Conservation (phyloP, 768 basidiomycete genomes). For the Fomitopsis serialis region DNA sequence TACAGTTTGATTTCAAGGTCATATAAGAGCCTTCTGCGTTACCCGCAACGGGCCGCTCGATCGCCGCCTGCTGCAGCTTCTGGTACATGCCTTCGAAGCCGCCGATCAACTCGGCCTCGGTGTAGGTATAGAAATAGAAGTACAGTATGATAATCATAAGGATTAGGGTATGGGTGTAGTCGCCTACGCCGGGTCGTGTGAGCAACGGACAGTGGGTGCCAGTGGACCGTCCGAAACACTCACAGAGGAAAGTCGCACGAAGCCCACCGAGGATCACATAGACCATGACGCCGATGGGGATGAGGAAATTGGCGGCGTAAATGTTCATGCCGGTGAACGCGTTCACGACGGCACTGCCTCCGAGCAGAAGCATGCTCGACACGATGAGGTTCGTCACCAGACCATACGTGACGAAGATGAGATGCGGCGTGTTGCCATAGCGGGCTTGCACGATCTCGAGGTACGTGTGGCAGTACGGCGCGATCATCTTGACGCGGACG, state of each 20-base stretch:
- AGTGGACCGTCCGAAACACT: conserved; percentile 7
- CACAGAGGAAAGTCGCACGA: conserved; percentile 28
- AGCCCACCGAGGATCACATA: conserved; percentile 33
- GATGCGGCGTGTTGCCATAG: conserved; percentile 24
- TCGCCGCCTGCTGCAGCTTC: conserved; percentile 36
- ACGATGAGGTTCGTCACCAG: conserved; percentile 27
- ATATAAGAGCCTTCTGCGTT: conserved; percentile 43
- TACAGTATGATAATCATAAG: conserved; percentile 30
- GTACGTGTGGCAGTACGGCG: conserved; percentile 30
- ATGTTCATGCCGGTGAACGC: conserved; percentile 36
- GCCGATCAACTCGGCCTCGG: conserved; percentile 28
- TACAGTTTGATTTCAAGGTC: conserved; percentile 38
- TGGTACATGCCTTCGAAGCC: conserved; percentile 35
- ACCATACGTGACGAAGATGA: conserved; percentile 22
- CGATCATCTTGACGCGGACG: conserved; percentile 28
- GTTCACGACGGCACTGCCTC: conserved; percentile 33
- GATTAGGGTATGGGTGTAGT: conserved; percentile 30
- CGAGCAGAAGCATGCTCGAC: conserved; percentile 30
- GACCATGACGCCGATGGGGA: conserved; percentile 34
- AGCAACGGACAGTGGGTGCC: neutral
- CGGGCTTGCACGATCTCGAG: conserved; percentile 30
- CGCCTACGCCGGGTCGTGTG: conserved; percentile 11
- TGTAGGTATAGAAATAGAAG: conserved; percentile 24
- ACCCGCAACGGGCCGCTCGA: conserved; percentile 35
- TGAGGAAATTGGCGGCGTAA: conserved; percentile 33